phyloP scores from a whole-genome alignment of 1,284 basidiomycete genomes.

The Marasmius oreades region DNA sequence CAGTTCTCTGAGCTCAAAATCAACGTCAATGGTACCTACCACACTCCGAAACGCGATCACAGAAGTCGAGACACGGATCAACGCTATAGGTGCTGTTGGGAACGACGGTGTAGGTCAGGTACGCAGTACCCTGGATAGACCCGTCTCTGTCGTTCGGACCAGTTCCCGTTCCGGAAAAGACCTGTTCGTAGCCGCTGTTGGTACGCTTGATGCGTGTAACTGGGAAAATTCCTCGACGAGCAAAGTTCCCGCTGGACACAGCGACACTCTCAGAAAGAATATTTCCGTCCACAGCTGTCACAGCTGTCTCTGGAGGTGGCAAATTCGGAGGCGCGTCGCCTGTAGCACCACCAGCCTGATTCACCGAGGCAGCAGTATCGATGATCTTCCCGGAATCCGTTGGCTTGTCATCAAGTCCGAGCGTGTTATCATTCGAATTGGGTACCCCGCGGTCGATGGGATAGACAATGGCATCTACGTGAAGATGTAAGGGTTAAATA shows the following conservation, averaged over 20 bases:
- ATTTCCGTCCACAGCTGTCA: conserved; percentile 17
- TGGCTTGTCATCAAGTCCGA: neutral
- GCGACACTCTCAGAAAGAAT: conserved; percentile 1
- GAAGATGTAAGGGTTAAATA: neutral
- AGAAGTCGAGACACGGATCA: conserved; percentile 15
- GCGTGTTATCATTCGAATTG: neutral
- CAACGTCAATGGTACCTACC: conserved; percentile 9
- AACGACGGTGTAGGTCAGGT: conserved; percentile 16
- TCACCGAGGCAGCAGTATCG: conserved; percentile 10
- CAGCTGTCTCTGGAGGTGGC: conserved; percentile 11
- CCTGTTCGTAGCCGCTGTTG: conserved; percentile 12
- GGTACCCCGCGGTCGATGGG: neutral
- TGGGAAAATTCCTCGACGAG: conserved; percentile 1
- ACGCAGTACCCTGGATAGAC: conserved; percentile 16
- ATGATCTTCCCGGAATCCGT: conserved; percentile 16
- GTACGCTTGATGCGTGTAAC: neutral
- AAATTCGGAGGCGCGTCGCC: conserved; percentile 14
- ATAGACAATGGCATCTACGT: neutral
- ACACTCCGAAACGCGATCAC: conserved; percentile 15
- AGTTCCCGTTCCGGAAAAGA: conserved; percentile 15
- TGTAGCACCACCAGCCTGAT: conserved; percentile 16
- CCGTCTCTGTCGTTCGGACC: conserved; percentile 10
- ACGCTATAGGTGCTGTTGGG: conserved; percentile 12
- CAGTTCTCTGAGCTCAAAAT: no score
- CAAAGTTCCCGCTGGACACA: conserved; percentile 2